Base-by-base conservation (phyloP, 371 early-diverging fungal genomes). In the Actinomortierella wolfii region DNA sequence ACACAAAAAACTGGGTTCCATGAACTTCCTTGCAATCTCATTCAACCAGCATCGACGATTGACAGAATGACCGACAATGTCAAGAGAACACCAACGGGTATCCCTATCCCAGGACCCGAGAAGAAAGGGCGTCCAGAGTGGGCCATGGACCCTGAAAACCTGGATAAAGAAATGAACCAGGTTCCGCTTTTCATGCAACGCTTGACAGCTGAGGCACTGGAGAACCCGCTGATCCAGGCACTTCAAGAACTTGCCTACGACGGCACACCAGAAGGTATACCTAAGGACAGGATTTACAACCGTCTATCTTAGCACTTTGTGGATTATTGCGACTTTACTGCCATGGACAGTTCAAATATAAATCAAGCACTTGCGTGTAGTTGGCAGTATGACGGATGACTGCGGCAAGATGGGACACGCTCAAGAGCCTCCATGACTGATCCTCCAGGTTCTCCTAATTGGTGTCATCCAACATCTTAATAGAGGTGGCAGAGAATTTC, bases 141-240 rank as follows among this genome's bases (percentile, higher is more conserved):
- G 68, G 75, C 67, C 3, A 34, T 67, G 40, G 52, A 59, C 59
- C 62, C 60, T 25, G 78, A 80, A 1, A 80, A 84, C 44, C 67
- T 85, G 41, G 83, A 86, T 20, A 74, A 82, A 51, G 86, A 89
- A 26, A 73, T 94, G 62, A 76, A 90, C 50, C 80, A 83, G 44
- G 82, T 96, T 28, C 99, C 99, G 2, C 78, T 98, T 50, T 98
- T 98, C 79, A 98, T 98, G 99, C 84, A 71, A 24, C 61, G 81
- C 11, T 67, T 95, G 41, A 90, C 91, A 2, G 85, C 82, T n/a
- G 84, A 84, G n/a, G 70, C 76, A 5, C 88, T 87, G 61, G 90
- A 92, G 42, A 96, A 94, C 68, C 86, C 86, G 0, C 83, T 89
- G 1, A 80, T 97, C 39, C 82, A 77, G 20, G 99, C 99, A 1